phyloP scores from a whole-genome alignment of 352 stramenopile species.

The Phytophthora kernoviae region DNA sequence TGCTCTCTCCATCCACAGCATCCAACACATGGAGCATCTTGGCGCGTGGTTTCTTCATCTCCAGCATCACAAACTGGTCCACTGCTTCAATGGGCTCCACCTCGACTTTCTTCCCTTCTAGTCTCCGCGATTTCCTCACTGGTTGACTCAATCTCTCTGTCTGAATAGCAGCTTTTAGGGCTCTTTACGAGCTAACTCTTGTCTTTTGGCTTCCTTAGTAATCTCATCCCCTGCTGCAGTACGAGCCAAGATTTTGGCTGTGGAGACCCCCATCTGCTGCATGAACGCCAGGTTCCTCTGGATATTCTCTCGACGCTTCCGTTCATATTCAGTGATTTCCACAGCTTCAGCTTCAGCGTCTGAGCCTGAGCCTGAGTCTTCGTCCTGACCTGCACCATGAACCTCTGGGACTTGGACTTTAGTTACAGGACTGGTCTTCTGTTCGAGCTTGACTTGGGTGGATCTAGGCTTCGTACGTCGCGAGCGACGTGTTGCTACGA shows the following conservation, averaged over 20 bases:
- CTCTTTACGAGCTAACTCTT: constrained; percentile 14
- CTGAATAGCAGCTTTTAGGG: constrained; percentile 15
- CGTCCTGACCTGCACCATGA: not conserved
- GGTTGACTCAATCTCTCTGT: constrained; percentile 34
- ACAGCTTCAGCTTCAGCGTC: constrained; percentile 3
- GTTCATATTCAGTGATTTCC: constrained; percentile 76
- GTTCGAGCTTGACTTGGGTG: constrained; percentile 9
- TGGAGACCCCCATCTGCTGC: constrained; percentile 82
- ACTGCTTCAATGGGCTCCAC: constrained; percentile 31
- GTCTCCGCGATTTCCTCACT: constrained; percentile 62
- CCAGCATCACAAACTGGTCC: constrained; percentile 17
- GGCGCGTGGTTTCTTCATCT: constrained; percentile 21
- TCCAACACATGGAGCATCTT: constrained; percentile 32
- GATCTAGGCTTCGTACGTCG: not conserved
- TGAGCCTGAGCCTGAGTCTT: constrained; percentile 9
- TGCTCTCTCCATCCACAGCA: constrained; percentile 33
- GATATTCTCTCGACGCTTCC: constrained; percentile 84
- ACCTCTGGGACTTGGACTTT: constrained; percentile 3
- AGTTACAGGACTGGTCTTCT: not conserved
- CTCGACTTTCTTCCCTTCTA: constrained; percentile 67
- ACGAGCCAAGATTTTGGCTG: constrained; percentile 67
- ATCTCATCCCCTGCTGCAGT: constrained; percentile 36
- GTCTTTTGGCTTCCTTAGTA: constrained; percentile 13
- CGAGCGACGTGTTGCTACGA: constrained; percentile 24
- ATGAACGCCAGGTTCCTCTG: constrained; percentile 86